Evolutionary conservation across 1,139 yeast species (phyloP), one percentile per base, ranked within the genome.

Genomic region (Candida sp.): DNA sequence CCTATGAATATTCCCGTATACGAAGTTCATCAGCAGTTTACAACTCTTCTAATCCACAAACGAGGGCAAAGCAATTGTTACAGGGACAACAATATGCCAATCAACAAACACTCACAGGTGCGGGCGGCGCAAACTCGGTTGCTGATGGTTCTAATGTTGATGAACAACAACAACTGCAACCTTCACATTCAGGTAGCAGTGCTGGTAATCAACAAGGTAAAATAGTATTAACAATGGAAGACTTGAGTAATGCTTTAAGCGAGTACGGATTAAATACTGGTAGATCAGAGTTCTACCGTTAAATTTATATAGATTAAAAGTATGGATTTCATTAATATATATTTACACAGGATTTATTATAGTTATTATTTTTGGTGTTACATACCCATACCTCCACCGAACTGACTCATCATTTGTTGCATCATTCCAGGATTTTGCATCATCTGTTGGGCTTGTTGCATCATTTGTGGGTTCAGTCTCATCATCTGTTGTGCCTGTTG

Each of bases 241-340:
- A 89, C 58, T 73, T 89, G 56, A 84, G 95, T 53, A 84, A 87
- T 57, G 97, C 97, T 0, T 66, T 89, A 51, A 79, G 90, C 35
- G 99, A 95, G 61, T 93, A 93, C 58, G 99, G 99, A 1, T 74
- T 95, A 55, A 91, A 93, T 58, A 81, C 95, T 4, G 79, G 85
- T 47, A 77, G 97, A 52, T 98, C 99, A 0, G 98, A 91, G 52
- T 95, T 91, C 62, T 95, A 93, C 66, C 47, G 64, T 43, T 59
- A 32, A 25, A 11, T 25, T 25, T 25, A 25, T 25, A 25, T 25
- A 7, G 7, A 25, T 25, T 25, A 15, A 15, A 15, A 15, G 19
- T 15, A 15, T 15, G 19, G 19, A 15, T 15, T 15, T 15, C 29
- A 25, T 25, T 25, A 25, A 21, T 21, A 8, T 35, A 35, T 35